Evolutionary conservation across 2,329 filamentous ascomycete species (phyloP).

Genomic region (Pezicula carpinea): DNA sequence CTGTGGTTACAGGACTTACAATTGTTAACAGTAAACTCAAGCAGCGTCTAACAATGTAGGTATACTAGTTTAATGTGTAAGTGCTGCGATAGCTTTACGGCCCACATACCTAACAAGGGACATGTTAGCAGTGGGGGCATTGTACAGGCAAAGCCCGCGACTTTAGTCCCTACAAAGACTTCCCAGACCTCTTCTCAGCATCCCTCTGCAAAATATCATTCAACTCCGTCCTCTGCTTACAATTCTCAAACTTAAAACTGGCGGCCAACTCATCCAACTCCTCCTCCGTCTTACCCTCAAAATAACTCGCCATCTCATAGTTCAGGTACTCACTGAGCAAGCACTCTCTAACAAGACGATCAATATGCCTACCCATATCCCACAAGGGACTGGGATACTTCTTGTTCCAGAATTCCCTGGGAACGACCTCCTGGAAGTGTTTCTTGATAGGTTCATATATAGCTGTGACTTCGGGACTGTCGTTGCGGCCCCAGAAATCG

Average conservation of each 20-base stretch:
- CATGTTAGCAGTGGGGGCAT: too few species aligned
- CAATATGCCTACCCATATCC: slow-evolving; percentile 44
- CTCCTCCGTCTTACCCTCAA: slow-evolving; percentile 42
- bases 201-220: slow-evolving; percentile 44
- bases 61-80: too few species aligned
- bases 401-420: slow-evolving; percentile 35
- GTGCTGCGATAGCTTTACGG: too few species aligned
- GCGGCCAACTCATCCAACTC: slow-evolving; percentile 44
- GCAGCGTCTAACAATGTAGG: too few species aligned
- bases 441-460: slow-evolving; percentile 33
- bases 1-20: too few species aligned
- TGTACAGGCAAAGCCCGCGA: too few species aligned
- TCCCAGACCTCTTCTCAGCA: slow-evolving; percentile 22
- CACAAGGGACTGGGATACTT: slow-evolving; percentile 44
- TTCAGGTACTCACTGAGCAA: slow-evolving; percentile 46
- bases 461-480: slow-evolving; percentile 33
- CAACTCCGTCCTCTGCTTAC: slow-evolving; percentile 41
- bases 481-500: slow-evolving; percentile 50
- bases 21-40: too few species aligned
- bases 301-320: slow-evolving; percentile 51
- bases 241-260: slow-evolving; percentile 48
- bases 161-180: not conserved
- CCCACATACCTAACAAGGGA: too few species aligned
- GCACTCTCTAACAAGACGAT: slow-evolving; percentile 40
- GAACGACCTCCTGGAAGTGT: slow-evolving; percentile 39